A percentile compares a stretch with the other conserved stretches of the same genome.
phyloP scores from a whole-genome alignment of 108 stramenopile genomes.

The Skeletonema tropicum region DNA sequence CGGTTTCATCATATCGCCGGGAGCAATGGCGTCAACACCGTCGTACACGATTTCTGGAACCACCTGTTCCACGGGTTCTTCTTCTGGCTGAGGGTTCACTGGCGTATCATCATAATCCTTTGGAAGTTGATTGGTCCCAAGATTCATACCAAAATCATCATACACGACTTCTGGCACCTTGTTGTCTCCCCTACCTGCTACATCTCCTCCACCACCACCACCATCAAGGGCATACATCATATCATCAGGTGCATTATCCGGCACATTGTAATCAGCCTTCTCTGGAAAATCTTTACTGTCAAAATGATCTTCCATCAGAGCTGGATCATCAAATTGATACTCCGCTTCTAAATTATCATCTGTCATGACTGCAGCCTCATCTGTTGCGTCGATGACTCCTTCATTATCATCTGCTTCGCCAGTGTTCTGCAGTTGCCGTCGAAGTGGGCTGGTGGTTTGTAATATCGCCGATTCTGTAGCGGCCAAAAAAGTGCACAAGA shows the following conservation, averaged over 20 bases:
- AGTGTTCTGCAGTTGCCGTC: not conserved
- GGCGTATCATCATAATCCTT: no score
- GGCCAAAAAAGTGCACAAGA: no score
- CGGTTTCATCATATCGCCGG: not conserved
- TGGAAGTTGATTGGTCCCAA: not conserved
- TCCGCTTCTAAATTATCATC: not conserved
- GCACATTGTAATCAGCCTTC: not conserved
- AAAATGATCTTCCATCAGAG: not conserved
- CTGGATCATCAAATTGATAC: not conserved
- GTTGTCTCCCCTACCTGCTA: not conserved
- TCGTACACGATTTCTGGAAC: not conserved
- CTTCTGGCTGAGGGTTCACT: not conserved
- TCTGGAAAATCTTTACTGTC: constrained; percentile 2
- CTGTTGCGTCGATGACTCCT: not conserved
- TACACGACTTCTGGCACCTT: not conserved
- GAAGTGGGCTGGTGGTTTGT: not conserved
- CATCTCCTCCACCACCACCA: no score
- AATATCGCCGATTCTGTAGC: no score
- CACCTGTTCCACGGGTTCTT: not conserved
- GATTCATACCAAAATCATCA: constrained; percentile 1
- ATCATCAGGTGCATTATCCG: no score
- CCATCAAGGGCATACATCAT: no score
- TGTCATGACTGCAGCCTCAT: not conserved
- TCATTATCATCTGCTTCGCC: not conserved
- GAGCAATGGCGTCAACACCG: not conserved